phyloP scores from a whole-genome alignment of 306 rosid species.

The Pterocarpus santalinus region DNA sequence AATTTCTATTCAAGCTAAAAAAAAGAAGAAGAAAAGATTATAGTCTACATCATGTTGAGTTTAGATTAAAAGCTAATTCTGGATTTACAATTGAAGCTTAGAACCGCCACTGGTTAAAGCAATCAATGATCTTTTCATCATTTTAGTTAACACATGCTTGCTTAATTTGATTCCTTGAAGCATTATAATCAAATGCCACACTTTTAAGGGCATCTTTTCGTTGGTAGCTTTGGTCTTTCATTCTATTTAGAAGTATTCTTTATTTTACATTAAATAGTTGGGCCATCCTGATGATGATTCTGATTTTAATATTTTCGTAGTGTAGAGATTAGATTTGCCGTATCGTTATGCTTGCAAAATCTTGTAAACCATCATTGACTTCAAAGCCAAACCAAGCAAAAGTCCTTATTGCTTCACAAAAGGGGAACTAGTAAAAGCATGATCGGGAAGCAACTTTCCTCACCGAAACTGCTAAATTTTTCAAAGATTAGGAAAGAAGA shows the following conservation, averaged over 20 bases:
- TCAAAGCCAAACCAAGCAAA: slow-evolving; percentile 46
- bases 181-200: slow-evolving; percentile 42
- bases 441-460: slow-evolving; percentile 30
- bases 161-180: slow-evolving; percentile 23
- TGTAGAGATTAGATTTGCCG: slow-evolving; percentile 24
- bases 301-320: background rate
- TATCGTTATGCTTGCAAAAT: slow-evolving; percentile 35
- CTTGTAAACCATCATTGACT: slow-evolving; percentile 51
- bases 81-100: slow-evolving; percentile 20
- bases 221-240: slow-evolving; percentile 35
- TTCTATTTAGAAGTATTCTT: slow-evolving; percentile 28
- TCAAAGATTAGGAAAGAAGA: slow-evolving; percentile 41
- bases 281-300: slow-evolving; percentile 20
- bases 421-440: slow-evolving; percentile 36
- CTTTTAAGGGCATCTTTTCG: slow-evolving; percentile 36
- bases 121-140: slow-evolving; percentile 39
- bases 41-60: slow-evolving; percentile 23
- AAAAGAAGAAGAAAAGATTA: background rate
- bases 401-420: slow-evolving; percentile 46
- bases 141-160: slow-evolving; percentile 6
- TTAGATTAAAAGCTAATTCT: slow-evolving; percentile 30
- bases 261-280: slow-evolving; percentile 17
- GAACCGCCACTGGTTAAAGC: slow-evolving; percentile 1
- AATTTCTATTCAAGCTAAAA: background rate
- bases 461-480: slow-evolving; percentile 46